Base-by-base conservation (phyloP, 1,284 basidiomycete species). In the Heterobasidion parviporum region DNA sequence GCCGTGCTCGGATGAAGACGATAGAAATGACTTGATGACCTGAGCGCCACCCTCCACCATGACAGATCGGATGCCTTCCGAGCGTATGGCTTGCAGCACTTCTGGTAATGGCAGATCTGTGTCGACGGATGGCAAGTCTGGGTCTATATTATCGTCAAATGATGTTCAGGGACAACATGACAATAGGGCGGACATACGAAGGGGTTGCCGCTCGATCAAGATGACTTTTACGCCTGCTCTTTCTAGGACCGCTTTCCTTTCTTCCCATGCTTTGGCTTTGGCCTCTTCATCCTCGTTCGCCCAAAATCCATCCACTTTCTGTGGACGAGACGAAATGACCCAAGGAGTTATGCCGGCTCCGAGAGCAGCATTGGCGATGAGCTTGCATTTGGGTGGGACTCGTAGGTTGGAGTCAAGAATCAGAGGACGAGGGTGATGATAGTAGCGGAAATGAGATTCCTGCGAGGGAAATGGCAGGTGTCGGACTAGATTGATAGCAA, bases 11-110 rank as follows among this genome's bases (percentile, higher is more conserved):
- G 26, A 16, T 10, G 50, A n/a, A 14, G 34, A 38, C 9, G 20
- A 36, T 18, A 97, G 73, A 70, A 96, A 93, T 1, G 89, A 84
- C 15, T 79, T 76, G 56, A 99, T 94, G 57, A 98, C 79, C 5
- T 74, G 72, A 4, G 92, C 89, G 15, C 96, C 96, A 53, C 96
- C 96, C 74, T 99, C 96, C 9, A 98, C 88, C 96, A 99, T 99
- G 54, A 98, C 74, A 3, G 86, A 87, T 8, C 71, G 71, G 57
- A 97, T 77, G 9, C 81, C 83, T 26, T 79, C 70, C 10, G 70
- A 66, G 20, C 70, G 68, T 32, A 94, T 73, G 8, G 73, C 72
- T 12, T 61, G 63, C 2, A 93, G 79, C 10, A 91, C 67, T 8
- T 68, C 65, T 0, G 69, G 64, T 4, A 90, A 74, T 7, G 79